phyloP scores from a whole-genome alignment of 495 filamentous ascomycete genomes.

The Neurospora sp. region DNA sequence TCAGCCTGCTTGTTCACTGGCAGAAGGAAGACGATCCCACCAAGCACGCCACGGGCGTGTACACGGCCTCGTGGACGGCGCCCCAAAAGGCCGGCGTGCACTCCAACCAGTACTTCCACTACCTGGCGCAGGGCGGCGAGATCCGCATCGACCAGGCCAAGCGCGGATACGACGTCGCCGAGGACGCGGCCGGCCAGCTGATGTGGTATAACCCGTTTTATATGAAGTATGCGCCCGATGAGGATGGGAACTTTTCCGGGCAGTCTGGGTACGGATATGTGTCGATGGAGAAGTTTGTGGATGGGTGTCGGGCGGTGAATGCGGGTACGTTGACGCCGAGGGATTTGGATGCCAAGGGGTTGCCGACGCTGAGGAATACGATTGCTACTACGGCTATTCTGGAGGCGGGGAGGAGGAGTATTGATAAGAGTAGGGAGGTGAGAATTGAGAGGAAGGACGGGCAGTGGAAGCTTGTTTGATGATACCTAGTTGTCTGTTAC shows the following conservation, averaged over 20 bases:
- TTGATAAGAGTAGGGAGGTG: conserved; percentile 72
- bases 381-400: conserved; percentile 86
- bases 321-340: conserved; percentile 58
- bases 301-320: conserved; percentile 71
- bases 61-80: conserved; percentile 91
- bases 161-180: conserved; percentile 88
- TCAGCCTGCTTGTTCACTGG: conserved; percentile 84
- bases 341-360: conserved; percentile 64
- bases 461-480: conserved; percentile 60
- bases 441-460: conserved; percentile 56
- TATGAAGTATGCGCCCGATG: conserved; percentile 91
- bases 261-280: conserved; percentile 91
- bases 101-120: conserved; percentile 93
- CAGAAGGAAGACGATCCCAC: conserved; percentile 53
- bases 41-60: conserved; percentile 77
- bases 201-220: conserved; percentile 93
- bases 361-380: conserved; percentile 82
- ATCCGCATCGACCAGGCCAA: conserved; percentile 88
- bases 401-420: conserved; percentile 68
- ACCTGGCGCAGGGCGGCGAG: conserved; percentile 74
- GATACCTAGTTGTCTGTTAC: neutral
- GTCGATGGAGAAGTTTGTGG: conserved; percentile 91
- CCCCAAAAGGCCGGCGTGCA: conserved; percentile 87
- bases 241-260: conserved; percentile 87
- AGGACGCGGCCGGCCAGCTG: conserved; percentile 56